phyloP scores from a whole-genome alignment of 2,329 filamentous ascomycete genomes.

The Ceratocystis ficicola region DNA sequence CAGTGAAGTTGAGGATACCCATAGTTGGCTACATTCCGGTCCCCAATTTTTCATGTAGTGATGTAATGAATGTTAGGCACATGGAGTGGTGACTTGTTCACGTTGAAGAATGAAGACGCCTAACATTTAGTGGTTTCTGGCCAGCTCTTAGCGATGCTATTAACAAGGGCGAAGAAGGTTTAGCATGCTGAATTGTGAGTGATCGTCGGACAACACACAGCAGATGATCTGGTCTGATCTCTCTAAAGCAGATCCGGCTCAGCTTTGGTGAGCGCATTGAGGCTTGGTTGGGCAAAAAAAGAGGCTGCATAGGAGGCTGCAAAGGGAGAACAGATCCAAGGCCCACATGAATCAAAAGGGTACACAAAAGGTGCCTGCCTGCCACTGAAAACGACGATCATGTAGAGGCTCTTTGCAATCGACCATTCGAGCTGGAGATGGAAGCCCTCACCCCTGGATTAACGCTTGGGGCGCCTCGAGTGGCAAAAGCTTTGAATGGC shows the following conservation, averaged over 20 bases:
- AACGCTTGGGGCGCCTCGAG: background rate
- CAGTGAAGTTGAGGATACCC: conserved; percentile 84
- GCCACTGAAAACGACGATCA: conserved; percentile 1
- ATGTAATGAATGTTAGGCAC: no score
- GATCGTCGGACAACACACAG: background rate
- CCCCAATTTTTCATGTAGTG: background rate
- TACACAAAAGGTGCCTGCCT: background rate
- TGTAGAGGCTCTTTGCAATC: background rate
- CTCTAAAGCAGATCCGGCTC: no score
- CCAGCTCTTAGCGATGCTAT: no score
- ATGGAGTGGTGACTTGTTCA: no score
- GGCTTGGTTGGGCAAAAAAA: background rate
- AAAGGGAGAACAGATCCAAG: background rate
- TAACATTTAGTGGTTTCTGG: no score
- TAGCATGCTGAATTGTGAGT: no score
- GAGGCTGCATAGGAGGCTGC: background rate
- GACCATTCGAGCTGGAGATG: background rate
- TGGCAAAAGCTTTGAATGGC: background rate
- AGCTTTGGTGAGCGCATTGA: no score
- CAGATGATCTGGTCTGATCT: background rate
- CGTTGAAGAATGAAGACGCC: no score
- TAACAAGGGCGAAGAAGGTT: no score
- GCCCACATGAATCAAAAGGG: background rate
- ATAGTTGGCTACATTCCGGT: conserved; percentile 38
- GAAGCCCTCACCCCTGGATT: background rate